phyloP scores from a whole-genome alignment of 1,284 basidiomycete genomes.

The Schizophyllum amplum region DNA sequence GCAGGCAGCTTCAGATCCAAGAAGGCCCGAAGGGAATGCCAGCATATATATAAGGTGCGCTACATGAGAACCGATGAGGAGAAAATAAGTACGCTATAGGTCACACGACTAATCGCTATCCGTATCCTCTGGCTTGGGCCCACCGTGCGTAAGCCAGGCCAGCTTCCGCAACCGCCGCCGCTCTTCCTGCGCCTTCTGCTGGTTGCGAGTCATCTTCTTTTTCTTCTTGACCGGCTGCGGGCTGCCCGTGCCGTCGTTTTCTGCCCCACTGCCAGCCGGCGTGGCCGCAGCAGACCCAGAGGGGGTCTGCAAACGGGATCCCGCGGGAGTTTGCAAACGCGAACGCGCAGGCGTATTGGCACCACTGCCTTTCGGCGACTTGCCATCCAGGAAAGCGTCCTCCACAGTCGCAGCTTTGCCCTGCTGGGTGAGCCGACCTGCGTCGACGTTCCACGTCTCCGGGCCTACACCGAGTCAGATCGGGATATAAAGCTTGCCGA shows the following conservation, averaged over 20 bases:
- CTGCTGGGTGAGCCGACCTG: conserved; percentile 76
- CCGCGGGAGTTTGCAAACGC: conserved; percentile 54
- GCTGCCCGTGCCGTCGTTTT: conserved; percentile 37
- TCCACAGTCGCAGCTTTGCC: conserved; percentile 84
- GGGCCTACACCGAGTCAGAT: conserved; percentile 39
- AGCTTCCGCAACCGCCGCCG: conserved; percentile 73
- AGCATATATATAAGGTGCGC: not conserved
- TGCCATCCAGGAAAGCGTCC: conserved; percentile 57
- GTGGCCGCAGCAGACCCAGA: conserved; percentile 54
- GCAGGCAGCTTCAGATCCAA: too few relatives aligned
- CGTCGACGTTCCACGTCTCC: conserved; percentile 79
- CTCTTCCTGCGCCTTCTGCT: conserved; percentile 83
- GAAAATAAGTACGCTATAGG: not conserved
- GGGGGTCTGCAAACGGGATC: conserved; percentile 58
- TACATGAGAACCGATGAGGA: not conserved
- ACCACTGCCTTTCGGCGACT: conserved; percentile 63
- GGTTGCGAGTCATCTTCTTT: conserved; percentile 89
- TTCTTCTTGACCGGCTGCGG: conserved; percentile 63
- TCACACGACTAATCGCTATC: conserved; percentile 42
- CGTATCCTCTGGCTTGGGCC: conserved; percentile 72
- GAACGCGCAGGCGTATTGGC: conserved; percentile 61
- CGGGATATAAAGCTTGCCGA: conserved; percentile 9
- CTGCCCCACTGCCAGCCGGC: conserved; percentile 66
- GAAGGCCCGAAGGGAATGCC: too few relatives aligned
- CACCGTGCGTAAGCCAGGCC: conserved; percentile 79